Base-by-base conservation (phyloP, 2,329 filamentous ascomycete genomes). In the Ophiostoma sp. region DNA sequence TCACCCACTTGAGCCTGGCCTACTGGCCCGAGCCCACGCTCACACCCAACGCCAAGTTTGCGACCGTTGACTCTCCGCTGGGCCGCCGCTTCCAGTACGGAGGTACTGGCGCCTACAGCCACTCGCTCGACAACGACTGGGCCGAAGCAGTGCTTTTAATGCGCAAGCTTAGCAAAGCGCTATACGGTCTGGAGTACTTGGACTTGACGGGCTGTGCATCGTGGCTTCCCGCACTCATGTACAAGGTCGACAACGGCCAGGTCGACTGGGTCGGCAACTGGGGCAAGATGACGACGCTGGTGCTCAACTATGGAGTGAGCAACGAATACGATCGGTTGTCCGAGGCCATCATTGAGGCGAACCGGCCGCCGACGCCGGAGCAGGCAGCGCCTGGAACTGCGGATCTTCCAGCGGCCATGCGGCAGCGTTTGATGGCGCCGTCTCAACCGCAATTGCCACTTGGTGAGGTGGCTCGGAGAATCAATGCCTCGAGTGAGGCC, bases 1-100 rank as follows among this genome's bases (percentile, higher is more conserved):
- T 91, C 52, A 91, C 89, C 1, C 88, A 91, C 77, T 82, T 91
- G 55, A 89, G 86, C 75, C 83, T 91, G 7, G 88, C 88, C 19
- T 87, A 86, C 78, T 91, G 89, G 89, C 89, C 89, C 1, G 84
- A 85, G 69, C 89, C 89, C 1, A 85, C 84, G 19, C 80, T 89
- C n/a, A 88, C 87, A 1, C 87, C 87, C 9, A 86, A 87, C 75
- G 84, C 88, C 7, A 85, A 83, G 73, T 82, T 82, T 33, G 80
- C 86, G 0, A 84, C 85, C 1, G 80, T 90, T 1, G 79, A 83
- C 1, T 84, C 85, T 4, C 81, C 82, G 4, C 80, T 83, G 42
- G 86, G 83, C 36, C 81, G 77, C 39, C 80, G 78, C 17, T 79
- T 89, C 11, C 84, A 85, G 50, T 90, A 89, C 75, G 84, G 86